Evolutionary conservation across 306 rosid genomes (phyloP).

Genomic region (Trifolium repens): DNA sequence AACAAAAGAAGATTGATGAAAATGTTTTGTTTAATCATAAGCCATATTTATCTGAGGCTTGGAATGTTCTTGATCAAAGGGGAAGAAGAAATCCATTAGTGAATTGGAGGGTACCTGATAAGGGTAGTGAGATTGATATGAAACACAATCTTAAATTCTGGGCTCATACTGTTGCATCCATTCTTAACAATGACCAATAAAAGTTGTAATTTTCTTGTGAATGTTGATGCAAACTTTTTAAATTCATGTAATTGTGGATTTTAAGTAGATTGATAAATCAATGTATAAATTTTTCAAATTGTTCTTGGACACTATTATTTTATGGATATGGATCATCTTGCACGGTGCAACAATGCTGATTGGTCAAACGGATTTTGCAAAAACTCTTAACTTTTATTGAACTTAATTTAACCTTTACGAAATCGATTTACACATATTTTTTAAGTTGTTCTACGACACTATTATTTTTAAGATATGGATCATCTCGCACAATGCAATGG

Average conservation of each 20-base stretch:
- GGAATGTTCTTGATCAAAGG: constrained; percentile 61
- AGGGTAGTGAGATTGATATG: constrained; percentile 61
- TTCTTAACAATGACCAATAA: constrained; percentile 38
- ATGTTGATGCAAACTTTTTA: constrained; percentile 16
- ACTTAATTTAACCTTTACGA: too few species aligned
- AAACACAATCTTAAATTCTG: constrained; percentile 67
- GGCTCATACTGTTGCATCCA: constrained; percentile 83
- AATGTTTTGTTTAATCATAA: constrained; percentile 40
- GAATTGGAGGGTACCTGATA: constrained; percentile 62
- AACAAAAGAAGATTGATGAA: constrained; percentile 34
- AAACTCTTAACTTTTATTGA: too few species aligned
- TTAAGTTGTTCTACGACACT: not conserved
- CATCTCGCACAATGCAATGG: too few species aligned
- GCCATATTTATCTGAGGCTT: constrained; percentile 87
- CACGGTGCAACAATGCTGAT: too few species aligned
- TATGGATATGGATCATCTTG: not conserved
- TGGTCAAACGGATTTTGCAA: too few species aligned
- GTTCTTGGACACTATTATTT: not conserved
- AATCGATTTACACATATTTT: constrained; percentile 1
- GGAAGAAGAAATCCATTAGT: constrained; percentile 40
- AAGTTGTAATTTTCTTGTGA: not conserved
- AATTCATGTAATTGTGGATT: not conserved
- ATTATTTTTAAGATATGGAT: too few species aligned
- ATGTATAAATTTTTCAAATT: constrained; percentile 15
- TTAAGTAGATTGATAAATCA: not conserved